Evolutionary conservation across 1,284 basidiomycete genomes (phyloP), one percentile per base, ranked within the genome.

Genomic region (Fomitopsis pinicola): DNA sequence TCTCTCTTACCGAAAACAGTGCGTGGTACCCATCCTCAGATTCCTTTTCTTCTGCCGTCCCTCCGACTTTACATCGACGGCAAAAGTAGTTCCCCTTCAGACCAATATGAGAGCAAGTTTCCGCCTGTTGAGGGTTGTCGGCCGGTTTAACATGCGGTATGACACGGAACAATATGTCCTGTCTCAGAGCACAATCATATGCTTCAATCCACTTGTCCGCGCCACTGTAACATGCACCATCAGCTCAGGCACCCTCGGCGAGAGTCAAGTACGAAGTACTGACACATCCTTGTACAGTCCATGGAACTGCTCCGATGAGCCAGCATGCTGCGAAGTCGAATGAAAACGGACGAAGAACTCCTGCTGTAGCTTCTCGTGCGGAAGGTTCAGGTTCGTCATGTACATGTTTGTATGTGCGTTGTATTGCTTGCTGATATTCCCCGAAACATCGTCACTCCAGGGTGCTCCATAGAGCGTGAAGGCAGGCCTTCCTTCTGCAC

Each of bases 71-170:
- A 35, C 55, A 56, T 17, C 19, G 3, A 2, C 55, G 46, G 42
- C 59, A 61, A n/a, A n/a, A 33, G 1, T 50, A 35, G 17, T 69
- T 72, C 6, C 65, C 66, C 19, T 69, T 63, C 0, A 58, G 42
- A 2, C 75, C 75, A 50, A 66, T 63, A 55, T 71, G 65, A 0
- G 70, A 73, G 3, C 67, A 62, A 1, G 62, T 42, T 52, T 76
- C 75, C 0, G 72, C 62, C 59, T 76, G 76, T 57, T 72, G 68
- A 0, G 76, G 77, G 59, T 77, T 78, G 53, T 77, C 77, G 2
- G 72, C 73, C 2, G 75, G 71, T 5, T 73, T 59, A 12, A 65
- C 17, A 59, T 72, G 71, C 0, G 63, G 42, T 30, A 64, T 57
- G 22, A 75, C 54, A 15, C 69, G 67, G 42, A 74, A 72, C 0